Base-by-base conservation (phyloP, 2,329 filamentous ascomycete species). In the Trichophaea hybrida region DNA sequence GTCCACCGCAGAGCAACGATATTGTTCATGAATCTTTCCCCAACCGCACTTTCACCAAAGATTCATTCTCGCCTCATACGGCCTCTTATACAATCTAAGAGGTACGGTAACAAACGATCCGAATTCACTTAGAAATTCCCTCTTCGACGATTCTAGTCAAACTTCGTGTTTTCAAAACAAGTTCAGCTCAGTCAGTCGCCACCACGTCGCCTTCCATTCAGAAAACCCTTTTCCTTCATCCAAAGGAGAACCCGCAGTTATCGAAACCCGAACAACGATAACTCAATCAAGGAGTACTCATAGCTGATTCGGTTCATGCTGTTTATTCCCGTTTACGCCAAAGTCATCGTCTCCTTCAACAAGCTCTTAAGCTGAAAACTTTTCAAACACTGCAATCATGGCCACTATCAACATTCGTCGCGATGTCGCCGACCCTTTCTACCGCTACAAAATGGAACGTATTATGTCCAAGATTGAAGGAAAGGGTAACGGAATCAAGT, bases 371-470 rank as follows among this genome's bases (percentile, higher is more conserved):
- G 55, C 43, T 57, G 55, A 57, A 57, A 48, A 15, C 37, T 55
- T 2, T 12, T 44, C 44, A 55, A 55, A 34, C 4, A 77, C 75
- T 76, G 77, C 77, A 82, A 89, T 70, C 76, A 97, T 97, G 93
- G 85, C 88, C 81, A 90, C 88, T 78, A 80, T 98, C 82, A 98
- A 98, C 77, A 90, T 97, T 76, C 90, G 90, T 76, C 88, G 88
- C 76, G 91, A 97, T 86, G 85, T 95, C 78, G 85, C 85, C 79
- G 93, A 98, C 78, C 86, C 86, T 77, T 98, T 96, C 83, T 98
- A 98, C 79, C 93, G 93, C 75, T 98, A 98, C 84, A 98, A 98
- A 83, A 98, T 98, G 93, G 93, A 97, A 78, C 85, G 84, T 70
- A 79, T 98, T 73, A 88, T 94, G 80, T 95, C 93, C 74, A 98